Evolutionary conservation across 2,329 filamentous ascomycete species (phyloP).

Genomic region (Scedosporium dehoogii): DNA sequence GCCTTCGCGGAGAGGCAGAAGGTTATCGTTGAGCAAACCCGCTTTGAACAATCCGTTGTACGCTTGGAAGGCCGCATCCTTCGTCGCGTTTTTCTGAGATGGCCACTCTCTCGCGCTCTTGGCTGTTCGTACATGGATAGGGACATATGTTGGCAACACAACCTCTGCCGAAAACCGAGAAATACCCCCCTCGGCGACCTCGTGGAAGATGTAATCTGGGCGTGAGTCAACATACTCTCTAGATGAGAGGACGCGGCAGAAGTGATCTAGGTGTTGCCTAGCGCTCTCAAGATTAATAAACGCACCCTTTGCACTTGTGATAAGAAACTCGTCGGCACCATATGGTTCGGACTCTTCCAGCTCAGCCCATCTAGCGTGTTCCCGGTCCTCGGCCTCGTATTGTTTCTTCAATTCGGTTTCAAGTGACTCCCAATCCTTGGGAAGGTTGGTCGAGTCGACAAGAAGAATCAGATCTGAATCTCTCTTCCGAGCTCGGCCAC

Average conservation of each 20-base stretch:
- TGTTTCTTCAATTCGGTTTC: slow-evolving; percentile 32
- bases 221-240: slow-evolving; percentile 51
- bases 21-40: slow-evolving; percentile 65
- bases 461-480: slow-evolving; percentile 41
- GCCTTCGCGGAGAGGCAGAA: slow-evolving; percentile 52
- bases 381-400: slow-evolving; percentile 56
- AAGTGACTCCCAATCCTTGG: slow-evolving; percentile 50
- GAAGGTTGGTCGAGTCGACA: slow-evolving; percentile 18
- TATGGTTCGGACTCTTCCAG: slow-evolving; percentile 34
- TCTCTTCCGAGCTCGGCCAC: slow-evolving; percentile 40
- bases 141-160: slow-evolving; percentile 59
- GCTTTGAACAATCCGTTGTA: slow-evolving; percentile 60
- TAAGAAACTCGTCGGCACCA: background rate
- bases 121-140: slow-evolving; percentile 47
- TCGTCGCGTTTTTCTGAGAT: slow-evolving; percentile 61
- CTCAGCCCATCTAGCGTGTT: slow-evolving; percentile 31
- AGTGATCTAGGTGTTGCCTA: slow-evolving; percentile 68
- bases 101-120: slow-evolving; percentile 49
- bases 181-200: slow-evolving; percentile 14
- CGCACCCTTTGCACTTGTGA: slow-evolving; percentile 36
- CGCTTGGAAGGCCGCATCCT: slow-evolving; percentile 76
- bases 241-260: slow-evolving; percentile 55
- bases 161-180: slow-evolving; percentile 46
- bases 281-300: slow-evolving; percentile 64
- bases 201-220: slow-evolving; percentile 56